These are phyloP conservation scores for Geranomyces michiganensis DNA, from an alignment of 192 early-diverging fungal species.

Conservation along the genomic window DNA sequence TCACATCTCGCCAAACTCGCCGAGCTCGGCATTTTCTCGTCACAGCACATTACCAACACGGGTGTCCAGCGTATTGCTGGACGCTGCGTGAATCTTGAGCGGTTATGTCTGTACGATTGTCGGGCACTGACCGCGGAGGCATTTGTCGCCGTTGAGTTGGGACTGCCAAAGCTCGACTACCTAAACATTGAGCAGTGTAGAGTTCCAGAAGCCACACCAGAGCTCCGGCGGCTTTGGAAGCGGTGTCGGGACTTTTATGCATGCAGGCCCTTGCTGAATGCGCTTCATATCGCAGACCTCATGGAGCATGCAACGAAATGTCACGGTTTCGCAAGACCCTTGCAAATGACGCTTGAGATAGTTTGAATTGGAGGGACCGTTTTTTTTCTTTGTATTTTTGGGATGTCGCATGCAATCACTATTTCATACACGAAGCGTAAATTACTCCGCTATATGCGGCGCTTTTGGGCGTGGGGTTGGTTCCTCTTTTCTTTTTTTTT, in stretches of 20 bases:
- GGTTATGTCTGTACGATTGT: slow-evolving; percentile 30
- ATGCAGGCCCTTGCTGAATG: slow-evolving; percentile 3
- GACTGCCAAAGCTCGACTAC: slow-evolving; percentile 21
- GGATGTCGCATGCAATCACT: no score
- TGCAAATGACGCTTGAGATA: slow-evolving; percentile 29
- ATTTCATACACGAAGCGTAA: no score
- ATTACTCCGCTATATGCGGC: no score
- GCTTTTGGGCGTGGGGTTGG: no score
- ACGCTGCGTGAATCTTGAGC: slow-evolving; percentile 17
- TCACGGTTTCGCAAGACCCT: slow-evolving; percentile 7
- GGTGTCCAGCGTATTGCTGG: slow-evolving; percentile 34
- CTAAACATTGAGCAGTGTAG: slow-evolving; percentile 31
- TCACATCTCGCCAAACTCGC: slow-evolving; percentile 31
- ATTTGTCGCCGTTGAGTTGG: neutral
- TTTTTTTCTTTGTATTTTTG: no score
- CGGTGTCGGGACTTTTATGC: slow-evolving; percentile 29
- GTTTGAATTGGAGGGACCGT: neutral
- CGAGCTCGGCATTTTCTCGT: slow-evolving; percentile 42
- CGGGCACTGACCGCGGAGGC: slow-evolving; percentile 12
- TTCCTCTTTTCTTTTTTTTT: no score
- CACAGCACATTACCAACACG: slow-evolving; percentile 28
- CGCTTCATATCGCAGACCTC: slow-evolving; percentile 19
- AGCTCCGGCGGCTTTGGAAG: slow-evolving; percentile 21
- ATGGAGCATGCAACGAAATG: slow-evolving; percentile 11
- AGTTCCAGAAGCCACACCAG: slow-evolving; percentile 27